Base-by-base conservation (phyloP, 768 basidiomycete species). In the Tylopilus subfusipes region DNA sequence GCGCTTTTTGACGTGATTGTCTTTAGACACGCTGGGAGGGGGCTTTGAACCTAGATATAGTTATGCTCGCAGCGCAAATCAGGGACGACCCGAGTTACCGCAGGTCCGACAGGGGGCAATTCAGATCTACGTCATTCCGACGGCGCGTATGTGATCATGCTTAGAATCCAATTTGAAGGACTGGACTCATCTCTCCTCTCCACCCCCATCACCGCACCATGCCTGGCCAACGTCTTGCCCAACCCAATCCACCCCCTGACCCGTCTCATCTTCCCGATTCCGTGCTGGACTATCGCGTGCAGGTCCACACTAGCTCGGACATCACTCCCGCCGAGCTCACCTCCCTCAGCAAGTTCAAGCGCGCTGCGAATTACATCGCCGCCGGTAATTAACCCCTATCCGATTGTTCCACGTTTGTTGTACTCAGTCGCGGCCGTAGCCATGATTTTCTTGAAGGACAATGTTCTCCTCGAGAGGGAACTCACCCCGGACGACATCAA, bases 361-460 rank as follows among this genome's bases (percentile, higher is more conserved):
- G 81, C 18, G 82, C 85, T 43, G 85, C 85, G 14, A 77, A 86
- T 68, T 89, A 87, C 60, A 83, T 89, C 47, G 76, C 86, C 49
- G 84, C 85, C 31, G 84, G 85, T 84, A 55, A n/a, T 73, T 60
- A 49, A 7, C n/a, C 58, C 50, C 40, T 49, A 42, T 42, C 11
- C 8, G 3, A 7, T 24, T 3, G 2, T 34, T 10, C 24, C 33
- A 18, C 25, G 19, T 6, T 21, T 7, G 44, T 18, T 16, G 39
- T 38, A 42, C 29, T 63, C 52, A 61, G 9, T 21, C 14, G 1
- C 19, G 2, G 38, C 50, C 24, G 40, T 52, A 84, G 90, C 90
- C 1, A 91, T 89, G 88, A 93, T 94, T 57, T 95, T 91, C 74
- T 74, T 96, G 54, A 84, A 80, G 56, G 74, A 80, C 59, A 88